Base-by-base conservation (phyloP, 169 alveolate species). In the Cryptosporidium xiaoi region DNA sequence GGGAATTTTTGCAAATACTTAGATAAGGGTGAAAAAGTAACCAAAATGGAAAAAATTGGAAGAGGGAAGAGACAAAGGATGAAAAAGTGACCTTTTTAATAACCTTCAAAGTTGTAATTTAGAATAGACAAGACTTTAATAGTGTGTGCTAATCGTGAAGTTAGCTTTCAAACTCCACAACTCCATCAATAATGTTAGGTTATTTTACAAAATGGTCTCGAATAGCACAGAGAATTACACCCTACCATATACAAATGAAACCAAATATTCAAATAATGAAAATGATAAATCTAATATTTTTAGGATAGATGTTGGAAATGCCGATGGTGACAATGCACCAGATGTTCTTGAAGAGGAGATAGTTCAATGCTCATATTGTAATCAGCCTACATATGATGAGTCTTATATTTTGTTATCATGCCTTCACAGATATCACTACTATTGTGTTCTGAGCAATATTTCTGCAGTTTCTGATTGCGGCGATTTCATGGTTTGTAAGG, bases 401-500 rank as follows among this genome's bases (percentile, higher is more conserved):
- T 60, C 77, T 20, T 77, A 77, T 77, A 60, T 77, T 8, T 60
- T 77, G 29, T 64, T 77, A 40, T 77, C 87, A 12, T 77, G 87
- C 27, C 24, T 34, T 15, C 87, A 77, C 56, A 56, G 87, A 36
- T 62, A 60, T 62, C 87, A 77, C 33, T 77, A 77, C 36, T 77
- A 68, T 33, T 77, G 87, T 33, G 87, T 77, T 46, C 50, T 77
- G 29, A 77, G 55, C 46, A 62, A 77, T 18, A 77, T 77, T 18
- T 24, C 64, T 40, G 64, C 60, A 7, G 24, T 77, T 46, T 44
- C 87, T 36, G 77, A 56, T 8, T 58, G 65, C 29, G 87, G 87
- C 5, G 87, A 77, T 40, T 77, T 77, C 50, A 77, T 77, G 87
- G 29, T 60, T 20, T 77, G 87, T 48, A 56, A 56, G n/a, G 71